Conservation (phyloP, 352 stramenopile genomes). For the Globisporangium emineosum region DNA sequence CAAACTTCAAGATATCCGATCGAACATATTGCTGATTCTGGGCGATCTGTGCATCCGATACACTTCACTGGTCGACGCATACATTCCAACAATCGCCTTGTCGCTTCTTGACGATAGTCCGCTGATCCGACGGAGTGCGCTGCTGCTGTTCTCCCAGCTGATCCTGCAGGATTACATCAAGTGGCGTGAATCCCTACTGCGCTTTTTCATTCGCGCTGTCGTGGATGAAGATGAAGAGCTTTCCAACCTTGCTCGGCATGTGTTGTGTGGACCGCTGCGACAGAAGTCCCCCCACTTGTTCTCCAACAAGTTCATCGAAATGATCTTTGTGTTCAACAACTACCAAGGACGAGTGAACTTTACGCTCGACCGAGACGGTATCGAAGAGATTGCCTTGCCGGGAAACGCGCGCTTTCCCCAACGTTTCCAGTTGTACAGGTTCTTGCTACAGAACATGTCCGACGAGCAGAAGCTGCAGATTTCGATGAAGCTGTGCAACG, state of each 20-base stretch:
- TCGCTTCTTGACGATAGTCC: conserved; percentile 89
- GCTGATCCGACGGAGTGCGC: conserved; percentile 91
- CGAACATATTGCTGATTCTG: conserved; percentile 96
- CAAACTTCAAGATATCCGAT: conserved; percentile 85
- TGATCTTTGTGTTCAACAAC: conserved; percentile 96
- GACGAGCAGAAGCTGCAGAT: conserved; percentile 97
- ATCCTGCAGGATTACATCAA: conserved; percentile 99
- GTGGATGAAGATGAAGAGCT: conserved; percentile 94
- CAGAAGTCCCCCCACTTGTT: conserved; percentile 93
- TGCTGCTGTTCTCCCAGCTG: conserved; percentile 95
- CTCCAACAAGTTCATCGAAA: conserved; percentile 96
- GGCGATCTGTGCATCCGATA: conserved; percentile 96
- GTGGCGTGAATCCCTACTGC: conserved; percentile 94
- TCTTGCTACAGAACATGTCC: conserved; percentile 93
- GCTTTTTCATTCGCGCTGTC: conserved; percentile 93
- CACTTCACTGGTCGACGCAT: conserved; percentile 94
- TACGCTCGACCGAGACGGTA: conserved; percentile 58
- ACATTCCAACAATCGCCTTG: conserved; percentile 94
- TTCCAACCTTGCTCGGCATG: conserved; percentile 89
- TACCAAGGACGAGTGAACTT: conserved; percentile 62
- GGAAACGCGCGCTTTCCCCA: conserved; percentile 56
- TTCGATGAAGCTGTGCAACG: conserved; percentile 92
- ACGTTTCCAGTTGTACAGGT: conserved; percentile 91
- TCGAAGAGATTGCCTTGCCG: conserved; percentile 56
- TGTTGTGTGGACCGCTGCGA: conserved; percentile 89